Percentiles rank a stretch among this genome's conserved stretches.
Conservation (phyloP, 2,329 filamentous ascomycete species). For the Aspergillus novoparasiticus region DNA sequence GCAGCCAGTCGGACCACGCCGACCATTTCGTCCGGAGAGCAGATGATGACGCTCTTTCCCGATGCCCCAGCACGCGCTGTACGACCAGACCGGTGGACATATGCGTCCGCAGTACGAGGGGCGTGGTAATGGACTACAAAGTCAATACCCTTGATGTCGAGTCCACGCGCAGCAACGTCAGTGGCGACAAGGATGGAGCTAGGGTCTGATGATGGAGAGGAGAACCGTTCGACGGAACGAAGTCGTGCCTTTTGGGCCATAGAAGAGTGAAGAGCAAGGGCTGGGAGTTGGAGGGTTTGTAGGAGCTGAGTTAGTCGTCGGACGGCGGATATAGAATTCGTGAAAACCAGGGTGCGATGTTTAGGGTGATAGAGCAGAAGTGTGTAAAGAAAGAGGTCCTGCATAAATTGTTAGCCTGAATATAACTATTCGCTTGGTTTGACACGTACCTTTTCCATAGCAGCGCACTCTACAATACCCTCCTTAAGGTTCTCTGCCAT, state of each 20-base stretch:
- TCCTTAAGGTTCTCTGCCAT: slow-evolving; percentile 87
- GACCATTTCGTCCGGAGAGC: slow-evolving; percentile 85
- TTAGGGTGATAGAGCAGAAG: slow-evolving; percentile 80
- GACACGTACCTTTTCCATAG: slow-evolving; percentile 78
- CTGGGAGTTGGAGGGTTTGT: slow-evolving; percentile 76
- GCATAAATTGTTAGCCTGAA: slow-evolving; percentile 2
- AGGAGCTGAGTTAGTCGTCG: slow-evolving; percentile 83
- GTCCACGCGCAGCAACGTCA: slow-evolving; percentile 87
- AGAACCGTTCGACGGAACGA: slow-evolving; percentile 89
- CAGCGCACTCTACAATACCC: slow-evolving; percentile 86
- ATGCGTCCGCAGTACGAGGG: slow-evolving; percentile 85
- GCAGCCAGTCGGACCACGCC: slow-evolving; percentile 80
- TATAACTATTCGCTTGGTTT: neutral
- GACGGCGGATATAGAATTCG: slow-evolving; percentile 92
- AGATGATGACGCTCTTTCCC: slow-evolving; percentile 84
- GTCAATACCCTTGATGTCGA: slow-evolving; percentile 89
- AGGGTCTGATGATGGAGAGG: slow-evolving; percentile 56
- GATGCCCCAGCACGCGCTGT: slow-evolving; percentile 80
- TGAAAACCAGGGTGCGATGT: slow-evolving; percentile 83
- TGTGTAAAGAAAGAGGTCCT: slow-evolving; percentile 91
- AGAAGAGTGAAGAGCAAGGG: slow-evolving; percentile 80
- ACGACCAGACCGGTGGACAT: slow-evolving; percentile 92
- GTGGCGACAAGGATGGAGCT: slow-evolving; percentile 81
- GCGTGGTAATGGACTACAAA: slow-evolving; percentile 95
- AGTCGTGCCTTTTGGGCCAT: slow-evolving; percentile 96